A percentile compares a stretch with the other conserved stretches of the same genome.
These are phyloP conservation scores for Rhizopogon vinicolor DNA, from an alignment of 768 basidiomycete genomes.

Conservation along the genomic window DNA sequence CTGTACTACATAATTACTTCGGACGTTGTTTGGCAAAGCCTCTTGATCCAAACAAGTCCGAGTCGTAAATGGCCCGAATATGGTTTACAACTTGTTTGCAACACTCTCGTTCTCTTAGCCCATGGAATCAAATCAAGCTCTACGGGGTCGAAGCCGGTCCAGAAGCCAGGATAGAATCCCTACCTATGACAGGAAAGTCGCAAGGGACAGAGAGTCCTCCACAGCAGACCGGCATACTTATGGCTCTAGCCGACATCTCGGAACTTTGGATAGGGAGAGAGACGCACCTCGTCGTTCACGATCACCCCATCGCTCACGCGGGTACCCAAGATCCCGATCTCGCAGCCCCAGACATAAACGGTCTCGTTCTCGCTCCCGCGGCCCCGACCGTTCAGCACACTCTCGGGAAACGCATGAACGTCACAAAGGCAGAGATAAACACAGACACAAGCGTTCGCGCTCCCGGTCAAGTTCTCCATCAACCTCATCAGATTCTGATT, in stretches of 20 bases:
- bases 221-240: not conserved
- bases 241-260: not conserved
- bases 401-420: conserved; percentile 28
- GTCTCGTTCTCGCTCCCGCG: conserved; percentile 18
- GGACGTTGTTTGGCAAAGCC: conserved; percentile 22
- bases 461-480: conserved; percentile 37
- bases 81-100: not conserved
- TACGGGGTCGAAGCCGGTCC: conserved; percentile 16
- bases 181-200: not conserved
- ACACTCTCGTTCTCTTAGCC: not conserved
- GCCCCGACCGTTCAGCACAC: conserved; percentile 28
- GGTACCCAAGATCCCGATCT: conserved; percentile 1
- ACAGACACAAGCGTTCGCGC: conserved; percentile 27
- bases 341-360: not conserved
- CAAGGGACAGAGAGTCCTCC: not conserved
- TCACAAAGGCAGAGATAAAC: conserved; percentile 17
- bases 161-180: conserved; percentile 8
- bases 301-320: conserved; percentile 2
- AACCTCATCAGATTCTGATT: conserved; percentile 34
- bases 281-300: conserved; percentile 1
- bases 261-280: not conserved
- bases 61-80: not conserved
- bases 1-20: not conserved
- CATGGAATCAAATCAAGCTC: conserved; percentile 20
- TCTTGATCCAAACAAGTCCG: conserved; percentile 23